Evolutionary conservation across 495 filamentous ascomycete species (phyloP).

Genomic region (Alectoria sarmentosa): DNA sequence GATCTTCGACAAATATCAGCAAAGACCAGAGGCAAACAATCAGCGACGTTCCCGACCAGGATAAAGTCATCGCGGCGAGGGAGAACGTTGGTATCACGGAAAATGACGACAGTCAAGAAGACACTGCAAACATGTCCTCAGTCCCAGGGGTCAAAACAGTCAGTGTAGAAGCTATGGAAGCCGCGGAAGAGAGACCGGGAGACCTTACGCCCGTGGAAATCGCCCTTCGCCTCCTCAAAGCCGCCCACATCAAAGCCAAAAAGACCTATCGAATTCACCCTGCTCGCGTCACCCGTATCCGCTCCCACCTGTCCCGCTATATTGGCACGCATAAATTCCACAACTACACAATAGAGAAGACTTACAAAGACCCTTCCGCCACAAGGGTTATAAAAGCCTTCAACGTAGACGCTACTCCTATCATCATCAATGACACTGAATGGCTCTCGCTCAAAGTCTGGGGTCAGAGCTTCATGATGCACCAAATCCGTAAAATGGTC

Average conservation of each 20-base stretch:
- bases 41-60: not conserved
- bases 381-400: slow-evolving; percentile 89
- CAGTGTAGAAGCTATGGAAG: not conserved
- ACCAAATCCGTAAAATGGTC: slow-evolving; percentile 99
- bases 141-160: not conserved
- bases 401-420: slow-evolving; percentile 58
- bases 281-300: slow-evolving; percentile 61
- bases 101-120: not conserved
- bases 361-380: slow-evolving; percentile 66
- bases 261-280: slow-evolving; percentile 71
- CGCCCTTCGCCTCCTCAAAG: slow-evolving; percentile 67
- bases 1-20: not conserved
- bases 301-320: slow-evolving; percentile 62
- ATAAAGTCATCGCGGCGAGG: not conserved
- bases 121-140: not conserved
- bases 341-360: slow-evolving; percentile 93
- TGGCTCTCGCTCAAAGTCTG: slow-evolving; percentile 95
- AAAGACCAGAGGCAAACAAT: slow-evolving; percentile 14
- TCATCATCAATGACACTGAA: slow-evolving; percentile 82
- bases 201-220: slow-evolving; percentile 39
- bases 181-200: slow-evolving; percentile 8
- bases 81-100: not conserved
- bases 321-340: slow-evolving; percentile 82
- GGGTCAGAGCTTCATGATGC: slow-evolving; percentile 99
- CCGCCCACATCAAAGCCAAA: slow-evolving; percentile 70